A percentile compares a stretch with the other conserved stretches of the same genome.
Evolutionary conservation across 768 basidiomycete species (phyloP).

Genomic region (Collybia sordida): DNA sequence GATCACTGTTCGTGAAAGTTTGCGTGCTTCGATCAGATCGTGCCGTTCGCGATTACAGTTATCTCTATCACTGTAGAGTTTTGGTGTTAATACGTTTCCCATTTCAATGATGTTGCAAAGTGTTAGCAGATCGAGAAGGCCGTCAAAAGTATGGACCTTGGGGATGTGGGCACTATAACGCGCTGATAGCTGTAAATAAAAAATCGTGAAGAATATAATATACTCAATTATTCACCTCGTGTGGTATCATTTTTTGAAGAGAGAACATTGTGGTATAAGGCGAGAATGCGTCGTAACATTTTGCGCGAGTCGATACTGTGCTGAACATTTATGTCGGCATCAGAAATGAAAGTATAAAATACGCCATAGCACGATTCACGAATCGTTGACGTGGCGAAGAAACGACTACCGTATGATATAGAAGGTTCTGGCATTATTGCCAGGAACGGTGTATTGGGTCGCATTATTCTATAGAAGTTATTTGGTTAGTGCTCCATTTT

Average conservation of each 20-base stretch:
- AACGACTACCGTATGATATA: conserved; percentile 22
- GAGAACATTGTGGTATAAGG: conserved; percentile 8
- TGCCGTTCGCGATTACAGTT: not conserved
- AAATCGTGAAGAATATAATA: not conserved
- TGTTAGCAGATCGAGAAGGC: not conserved
- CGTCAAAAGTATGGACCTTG: not conserved
- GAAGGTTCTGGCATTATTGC: conserved; percentile 11
- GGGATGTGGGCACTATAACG: not conserved
- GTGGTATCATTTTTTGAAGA: not conserved
- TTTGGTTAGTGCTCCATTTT: not conserved
- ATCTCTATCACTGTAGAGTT: not conserved
- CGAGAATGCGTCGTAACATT: conserved; percentile 11
- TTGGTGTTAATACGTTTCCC: not conserved
- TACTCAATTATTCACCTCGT: not conserved
- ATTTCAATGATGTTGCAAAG: not conserved
- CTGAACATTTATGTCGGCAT: conserved; percentile 12
- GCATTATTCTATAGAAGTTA: conserved; percentile 11
- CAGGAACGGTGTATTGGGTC: conserved; percentile 14
- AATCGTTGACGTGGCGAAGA: conserved; percentile 13
- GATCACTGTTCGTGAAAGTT: not conserved
- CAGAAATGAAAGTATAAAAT: conserved; percentile 14
- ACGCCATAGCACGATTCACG: conserved; percentile 11
- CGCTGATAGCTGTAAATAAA: not conserved
- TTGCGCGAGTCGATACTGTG: conserved; percentile 4
- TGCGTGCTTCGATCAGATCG: not conserved